phyloP scores from a whole-genome alignment of 495 filamentous ascomycete species.

The Elasticomyces elasticus region DNA sequence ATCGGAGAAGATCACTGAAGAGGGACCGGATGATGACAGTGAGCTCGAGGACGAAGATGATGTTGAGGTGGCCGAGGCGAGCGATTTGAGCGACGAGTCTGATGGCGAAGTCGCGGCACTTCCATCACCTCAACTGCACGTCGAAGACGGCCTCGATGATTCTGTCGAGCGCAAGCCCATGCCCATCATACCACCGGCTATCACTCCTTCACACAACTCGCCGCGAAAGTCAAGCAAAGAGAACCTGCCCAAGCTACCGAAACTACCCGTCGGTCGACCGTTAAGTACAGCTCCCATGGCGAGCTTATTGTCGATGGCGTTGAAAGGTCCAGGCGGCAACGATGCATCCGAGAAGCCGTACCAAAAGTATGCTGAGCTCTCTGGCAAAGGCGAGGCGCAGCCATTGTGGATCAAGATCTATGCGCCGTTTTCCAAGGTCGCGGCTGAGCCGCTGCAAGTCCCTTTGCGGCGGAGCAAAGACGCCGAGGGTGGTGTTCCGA shows the following conservation, averaged over 20 bases:
- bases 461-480: conserved; percentile 68
- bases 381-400: conserved; percentile 73
- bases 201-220: conserved; percentile 32
- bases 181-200: conserved; percentile 23
- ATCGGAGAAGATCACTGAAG: conserved; percentile 35
- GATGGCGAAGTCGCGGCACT: conserved; percentile 54
- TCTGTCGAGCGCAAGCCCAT: conserved; percentile 29
- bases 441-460: conserved; percentile 64
- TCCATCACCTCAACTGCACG: conserved; percentile 46
- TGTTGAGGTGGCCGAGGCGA: conserved; percentile 41
- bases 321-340: conserved; percentile 41
- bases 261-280: conserved; percentile 84
- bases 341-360: conserved; percentile 69
- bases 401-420: conserved; percentile 80
- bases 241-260: conserved; percentile 54
- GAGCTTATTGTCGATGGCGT: conserved; percentile 57
- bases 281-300: conserved; percentile 74
- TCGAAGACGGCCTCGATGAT: conserved; percentile 21
- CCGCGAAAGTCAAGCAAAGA: conserved; percentile 49
- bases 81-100: conserved; percentile 58
- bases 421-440: conserved; percentile 65
- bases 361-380: conserved; percentile 72
- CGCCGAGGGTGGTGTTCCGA: conserved; percentile 57
- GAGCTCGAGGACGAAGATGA: conserved; percentile 31
- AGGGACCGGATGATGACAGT: conserved; percentile 27